phyloP scores from a whole-genome alignment of 2,329 filamentous ascomycete genomes.

The Cryphonectria nitschkei region DNA sequence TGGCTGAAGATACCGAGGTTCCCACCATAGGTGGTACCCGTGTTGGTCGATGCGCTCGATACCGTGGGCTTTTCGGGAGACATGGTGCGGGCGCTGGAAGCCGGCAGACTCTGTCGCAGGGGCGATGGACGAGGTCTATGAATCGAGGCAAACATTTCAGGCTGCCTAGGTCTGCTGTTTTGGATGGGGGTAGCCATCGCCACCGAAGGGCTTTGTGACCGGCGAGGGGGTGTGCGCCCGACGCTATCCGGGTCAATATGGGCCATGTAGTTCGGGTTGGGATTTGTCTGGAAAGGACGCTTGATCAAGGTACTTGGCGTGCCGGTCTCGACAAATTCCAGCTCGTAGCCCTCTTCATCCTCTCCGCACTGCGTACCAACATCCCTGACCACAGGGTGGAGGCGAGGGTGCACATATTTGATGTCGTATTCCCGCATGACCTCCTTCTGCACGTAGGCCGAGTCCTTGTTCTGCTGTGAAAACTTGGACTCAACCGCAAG shows the following conservation, averaged over 20 bases:
- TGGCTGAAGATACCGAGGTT: conserved; percentile 81
- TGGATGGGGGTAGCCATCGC: conserved; percentile 47
- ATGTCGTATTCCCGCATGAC: conserved; percentile 94
- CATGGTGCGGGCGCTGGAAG: conserved; percentile 12
- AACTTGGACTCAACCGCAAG: conserved; percentile 74
- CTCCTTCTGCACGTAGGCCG: conserved; percentile 82
- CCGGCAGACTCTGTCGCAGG: conserved; percentile 22
- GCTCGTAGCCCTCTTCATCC: conserved; percentile 46
- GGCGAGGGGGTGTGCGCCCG: conserved; percentile 40
- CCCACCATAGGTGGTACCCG: conserved; percentile 59
- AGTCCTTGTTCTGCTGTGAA: conserved; percentile 83
- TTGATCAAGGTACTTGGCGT: conserved; percentile 67
- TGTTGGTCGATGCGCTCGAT: conserved; percentile 31
- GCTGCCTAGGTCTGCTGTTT: conserved; percentile 32
- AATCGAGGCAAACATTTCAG: conserved; percentile 40
- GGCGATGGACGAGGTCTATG: conserved; percentile 37
- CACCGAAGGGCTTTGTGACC: conserved; percentile 45
- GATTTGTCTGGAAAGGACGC: conserved; percentile 77
- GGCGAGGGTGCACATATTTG: conserved; percentile 89
- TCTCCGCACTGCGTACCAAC: conserved; percentile 77
- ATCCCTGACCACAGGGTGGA: conserved; percentile 78
- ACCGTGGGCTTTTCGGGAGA: conserved; percentile 19
- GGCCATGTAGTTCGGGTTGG: conserved; percentile 78
- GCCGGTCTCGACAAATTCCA: conserved; percentile 52
- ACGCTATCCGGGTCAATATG: conserved; percentile 69